Evolutionary conservation across 805 yeast genomes (phyloP), one percentile per base, ranked within the genome.

Genomic region (Myxozyma vanderwaltii): DNA sequence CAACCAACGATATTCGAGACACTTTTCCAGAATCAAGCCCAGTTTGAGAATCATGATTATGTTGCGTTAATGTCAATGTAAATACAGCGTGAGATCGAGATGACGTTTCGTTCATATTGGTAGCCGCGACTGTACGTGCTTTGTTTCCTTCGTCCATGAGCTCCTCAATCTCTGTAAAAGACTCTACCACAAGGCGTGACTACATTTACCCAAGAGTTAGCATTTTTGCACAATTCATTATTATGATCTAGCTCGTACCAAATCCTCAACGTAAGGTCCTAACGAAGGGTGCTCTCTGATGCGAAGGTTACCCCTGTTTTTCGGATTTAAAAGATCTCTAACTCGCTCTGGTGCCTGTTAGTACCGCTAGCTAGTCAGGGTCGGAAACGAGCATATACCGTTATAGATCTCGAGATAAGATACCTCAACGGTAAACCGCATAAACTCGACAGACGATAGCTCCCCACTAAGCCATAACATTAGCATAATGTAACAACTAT

Each of bases 31-130:
- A 72, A 13, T 74, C 73, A 47, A 77, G 62, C 7, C 70, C 71
- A 0, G 71, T 67, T 5, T 63, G 69, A 1, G 67, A 61, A 39
- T 69, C 71, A 33, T 65, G 80, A 46, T 73, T 73, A 19, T 84
- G 84, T 66, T 87, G 92, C 58, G 81, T 78, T 50, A 89, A 75
- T 2, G 77, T 74, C 19, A 89, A 70, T 0, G 89, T 85, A 58
- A 88, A 79, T 0, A 89, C 87, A 0, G 96, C 92, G 69, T 89
- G 96, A 0, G 94, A 87, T 62, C 96, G 76, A 1, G 91, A 86
- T 39, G 91, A 86, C 21, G 78, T 75, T 50, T 83, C 85, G 72
- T 89, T 89, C 86, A 86, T 82, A 46, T 80, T 78, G 0, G 96
- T 89, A 1, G 87, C 72, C 0, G 91, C 95, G 0, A 89, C 85